phyloP scores from a whole-genome alignment of 2,329 filamentous ascomycete species.

The Chaetomiaceae sp. region DNA sequence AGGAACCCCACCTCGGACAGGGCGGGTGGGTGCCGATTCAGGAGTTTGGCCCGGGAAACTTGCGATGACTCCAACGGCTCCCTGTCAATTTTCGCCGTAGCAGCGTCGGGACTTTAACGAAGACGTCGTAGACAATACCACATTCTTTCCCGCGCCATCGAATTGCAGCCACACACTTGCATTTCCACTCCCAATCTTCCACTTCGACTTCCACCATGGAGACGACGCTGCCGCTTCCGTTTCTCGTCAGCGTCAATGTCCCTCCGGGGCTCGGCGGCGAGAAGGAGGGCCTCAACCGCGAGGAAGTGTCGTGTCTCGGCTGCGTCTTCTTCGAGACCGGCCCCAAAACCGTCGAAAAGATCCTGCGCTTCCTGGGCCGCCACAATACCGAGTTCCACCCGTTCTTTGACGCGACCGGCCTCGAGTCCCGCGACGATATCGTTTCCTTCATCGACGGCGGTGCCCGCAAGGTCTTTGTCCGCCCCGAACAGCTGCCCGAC shows the following conservation, averaged over 20 bases:
- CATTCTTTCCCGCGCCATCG: not conserved
- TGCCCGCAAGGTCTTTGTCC: slow-evolving; percentile 78
- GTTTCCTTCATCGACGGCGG: slow-evolving; percentile 79
- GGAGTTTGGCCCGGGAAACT: slow-evolving; percentile 15
- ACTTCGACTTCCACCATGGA: slow-evolving; percentile 53
- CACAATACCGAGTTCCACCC: slow-evolving; percentile 53
- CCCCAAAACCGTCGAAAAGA: slow-evolving; percentile 36
- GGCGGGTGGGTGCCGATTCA: slow-evolving; percentile 22
- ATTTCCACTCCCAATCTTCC: too few species aligned
- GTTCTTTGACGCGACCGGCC: slow-evolving; percentile 70
- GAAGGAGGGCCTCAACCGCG: slow-evolving; percentile 48
- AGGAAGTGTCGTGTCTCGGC: slow-evolving; percentile 56
- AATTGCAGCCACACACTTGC: not conserved
- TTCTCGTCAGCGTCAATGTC: slow-evolving; percentile 54
- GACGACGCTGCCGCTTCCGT: slow-evolving; percentile 58
- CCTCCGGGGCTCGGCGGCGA: slow-evolving; percentile 43
- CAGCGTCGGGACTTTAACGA: not conserved
- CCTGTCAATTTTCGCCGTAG: slow-evolving; percentile 10
- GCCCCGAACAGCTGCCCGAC: slow-evolving; percentile 59
- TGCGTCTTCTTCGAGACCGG: slow-evolving; percentile 53
- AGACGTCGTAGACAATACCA: not conserved
- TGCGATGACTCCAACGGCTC: slow-evolving; percentile 15
- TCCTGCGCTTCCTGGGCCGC: slow-evolving; percentile 44
- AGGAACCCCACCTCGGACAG: slow-evolving; percentile 21
- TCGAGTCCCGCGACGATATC: slow-evolving; percentile 67